Conservation (phyloP, 768 basidiomycete genomes). For the Naganishia randhawae region DNA sequence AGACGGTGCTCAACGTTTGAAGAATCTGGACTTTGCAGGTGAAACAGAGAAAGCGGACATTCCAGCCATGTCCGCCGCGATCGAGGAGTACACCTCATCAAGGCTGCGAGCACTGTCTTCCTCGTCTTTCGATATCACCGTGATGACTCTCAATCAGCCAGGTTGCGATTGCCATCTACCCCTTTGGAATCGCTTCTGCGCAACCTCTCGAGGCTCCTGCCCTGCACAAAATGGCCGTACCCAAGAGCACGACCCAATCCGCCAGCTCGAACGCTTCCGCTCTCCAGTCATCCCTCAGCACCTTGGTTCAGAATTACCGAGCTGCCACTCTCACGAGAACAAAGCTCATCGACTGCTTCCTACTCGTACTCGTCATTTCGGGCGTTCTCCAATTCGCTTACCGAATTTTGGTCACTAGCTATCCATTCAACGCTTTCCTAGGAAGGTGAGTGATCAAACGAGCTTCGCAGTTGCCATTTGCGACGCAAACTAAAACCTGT, state of each 20-base stretch:
- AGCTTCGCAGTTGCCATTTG: too few species aligned
- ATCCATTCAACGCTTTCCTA: constrained; percentile 95
- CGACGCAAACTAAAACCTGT: not conserved
- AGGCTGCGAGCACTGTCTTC: not conserved
- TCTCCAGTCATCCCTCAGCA: constrained; percentile 24
- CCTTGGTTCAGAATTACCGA: constrained; percentile 57
- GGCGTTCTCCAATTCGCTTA: constrained; percentile 88
- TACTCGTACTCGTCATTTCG: constrained; percentile 84
- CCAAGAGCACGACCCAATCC: not conserved
- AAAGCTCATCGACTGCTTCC: constrained; percentile 89
- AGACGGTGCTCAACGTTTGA: not conserved
- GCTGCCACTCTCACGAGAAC: constrained; percentile 74
- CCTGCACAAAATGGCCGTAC: constrained; percentile 6
- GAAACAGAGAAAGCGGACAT: constrained; percentile 22
- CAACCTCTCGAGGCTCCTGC: not conserved
- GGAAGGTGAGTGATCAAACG: constrained; percentile 66
- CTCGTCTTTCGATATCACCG: not conserved
- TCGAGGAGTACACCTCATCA: not conserved
- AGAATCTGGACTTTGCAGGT: not conserved
- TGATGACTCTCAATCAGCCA: not conserved
- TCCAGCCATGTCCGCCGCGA: not conserved
- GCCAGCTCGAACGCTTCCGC: constrained; percentile 8
- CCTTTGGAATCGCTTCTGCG: not conserved
- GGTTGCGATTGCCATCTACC: not conserved
- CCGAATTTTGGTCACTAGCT: constrained; percentile 84